Conservation (phyloP, 176 grass and related monocot species). For the Raddia guianensis region DNA sequence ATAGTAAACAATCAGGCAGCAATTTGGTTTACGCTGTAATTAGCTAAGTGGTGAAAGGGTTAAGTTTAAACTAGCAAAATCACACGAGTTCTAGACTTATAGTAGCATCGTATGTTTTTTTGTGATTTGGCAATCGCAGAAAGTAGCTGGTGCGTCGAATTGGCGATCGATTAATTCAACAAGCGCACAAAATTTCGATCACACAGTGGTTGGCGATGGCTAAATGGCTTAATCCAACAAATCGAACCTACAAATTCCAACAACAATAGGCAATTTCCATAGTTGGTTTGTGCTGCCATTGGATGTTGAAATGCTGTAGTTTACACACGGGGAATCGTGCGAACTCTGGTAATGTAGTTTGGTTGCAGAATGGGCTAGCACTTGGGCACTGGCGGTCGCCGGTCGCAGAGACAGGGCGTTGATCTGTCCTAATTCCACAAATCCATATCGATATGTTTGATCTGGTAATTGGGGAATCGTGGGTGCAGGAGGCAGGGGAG, state of each 20-base stretch:
- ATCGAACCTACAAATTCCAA: background rate
- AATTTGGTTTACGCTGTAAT: conserved; percentile 31
- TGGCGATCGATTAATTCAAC: background rate
- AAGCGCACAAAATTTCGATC: background rate
- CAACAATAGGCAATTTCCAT: background rate
- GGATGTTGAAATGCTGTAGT: background rate
- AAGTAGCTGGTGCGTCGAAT: conserved; percentile 1
- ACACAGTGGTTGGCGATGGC: background rate
- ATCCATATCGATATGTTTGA: conserved; percentile 3
- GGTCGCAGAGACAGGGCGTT: background rate
- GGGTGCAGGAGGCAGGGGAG: conserved; percentile 41
- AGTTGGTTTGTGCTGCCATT: background rate
- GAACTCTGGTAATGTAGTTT: background rate
- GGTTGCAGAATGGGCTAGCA: background rate
- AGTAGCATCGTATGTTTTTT: background rate
- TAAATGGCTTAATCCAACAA: background rate
- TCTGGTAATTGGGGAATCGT: conserved; percentile 1
- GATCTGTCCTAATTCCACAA: conserved; percentile 22
- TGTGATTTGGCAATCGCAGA: conserved; percentile 10
- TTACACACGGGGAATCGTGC: background rate
- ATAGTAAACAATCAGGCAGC: background rate
- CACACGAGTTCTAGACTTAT: background rate
- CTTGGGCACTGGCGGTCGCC: background rate
- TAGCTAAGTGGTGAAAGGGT: background rate
- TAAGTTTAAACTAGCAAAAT: conserved; percentile 10